phyloP scores from a whole-genome alignment of 2,329 filamentous ascomycete species.

The Colletotrichum shisoi region DNA sequence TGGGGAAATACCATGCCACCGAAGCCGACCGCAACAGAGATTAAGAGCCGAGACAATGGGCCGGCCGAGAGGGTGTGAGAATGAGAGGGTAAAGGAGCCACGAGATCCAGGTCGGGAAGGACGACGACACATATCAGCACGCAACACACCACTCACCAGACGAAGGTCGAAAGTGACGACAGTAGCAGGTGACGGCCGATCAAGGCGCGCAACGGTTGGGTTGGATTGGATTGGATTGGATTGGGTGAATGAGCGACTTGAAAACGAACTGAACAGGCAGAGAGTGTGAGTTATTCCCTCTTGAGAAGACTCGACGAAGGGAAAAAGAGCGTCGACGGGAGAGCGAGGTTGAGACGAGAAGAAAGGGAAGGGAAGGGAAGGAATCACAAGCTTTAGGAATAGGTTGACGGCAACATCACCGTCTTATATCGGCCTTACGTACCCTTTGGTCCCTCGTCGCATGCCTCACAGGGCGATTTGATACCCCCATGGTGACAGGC shows the following conservation, averaged over 20 bases:
- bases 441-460: conserved; percentile 29
- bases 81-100: conserved; percentile 13
- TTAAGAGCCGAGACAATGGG: conserved; percentile 38
- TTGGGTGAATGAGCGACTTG: conserved; percentile 30
- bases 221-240: background rate
- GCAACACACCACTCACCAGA: conserved; percentile 27
- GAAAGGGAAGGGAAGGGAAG: conserved; percentile 13
- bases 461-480: conserved; percentile 28
- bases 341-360: conserved; percentile 31
- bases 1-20: conserved; percentile 17
- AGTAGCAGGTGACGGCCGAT: conserved; percentile 37
- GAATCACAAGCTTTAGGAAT: conserved; percentile 12
- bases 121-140: conserved; percentile 12
- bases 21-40: conserved; percentile 14
- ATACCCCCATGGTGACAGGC: conserved; percentile 34
- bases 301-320: conserved; percentile 26
- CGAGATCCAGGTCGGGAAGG: conserved; percentile 24
- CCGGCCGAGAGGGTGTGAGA: conserved; percentile 30
- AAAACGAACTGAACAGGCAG: conserved; percentile 7
- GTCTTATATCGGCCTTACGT: conserved; percentile 37
- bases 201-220: conserved; percentile 16
- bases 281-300: conserved; percentile 19
- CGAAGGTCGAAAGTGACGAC: conserved; percentile 28
- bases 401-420: conserved; percentile 35
- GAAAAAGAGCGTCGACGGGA: conserved; percentile 35